Conservation (phyloP, 148 eudicot species). For the Camellia granthamiana region DNA sequence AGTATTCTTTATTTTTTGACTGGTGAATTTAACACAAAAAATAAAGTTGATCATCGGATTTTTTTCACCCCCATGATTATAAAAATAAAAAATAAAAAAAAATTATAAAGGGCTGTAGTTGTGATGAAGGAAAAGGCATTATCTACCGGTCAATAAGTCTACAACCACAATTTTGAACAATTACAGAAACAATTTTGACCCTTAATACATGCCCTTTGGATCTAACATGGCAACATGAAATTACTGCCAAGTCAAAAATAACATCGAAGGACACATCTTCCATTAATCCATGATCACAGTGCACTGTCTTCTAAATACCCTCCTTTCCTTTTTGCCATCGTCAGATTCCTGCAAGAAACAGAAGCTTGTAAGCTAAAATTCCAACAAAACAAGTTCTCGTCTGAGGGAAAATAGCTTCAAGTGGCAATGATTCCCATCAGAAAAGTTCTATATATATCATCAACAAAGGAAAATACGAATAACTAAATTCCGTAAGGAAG, state of each 20-base stretch:
- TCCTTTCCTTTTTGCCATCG: constrained; percentile 33
- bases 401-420: neutral
- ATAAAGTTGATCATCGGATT: no score
- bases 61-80: no score
- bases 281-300: constrained; percentile 42
- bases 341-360: constrained; percentile 38
- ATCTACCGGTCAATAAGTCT: no score
- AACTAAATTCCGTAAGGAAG: neutral
- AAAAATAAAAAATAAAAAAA: no score
- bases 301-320: constrained; percentile 47
- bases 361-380: constrained; percentile 7
- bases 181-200: no score
- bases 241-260: neutral
- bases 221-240: neutral
- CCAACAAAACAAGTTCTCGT: neutral
- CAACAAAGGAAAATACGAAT: neutral
- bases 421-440: neutral
- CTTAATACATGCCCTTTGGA: no score
- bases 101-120: no score
- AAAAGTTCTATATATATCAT: neutral
- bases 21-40: no score
- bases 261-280: neutral
- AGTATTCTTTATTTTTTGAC: no score
- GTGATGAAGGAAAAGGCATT: no score
- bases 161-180: no score